Conservation (phyloP, 768 basidiomycete species). For the Hericium rajendrae region DNA sequence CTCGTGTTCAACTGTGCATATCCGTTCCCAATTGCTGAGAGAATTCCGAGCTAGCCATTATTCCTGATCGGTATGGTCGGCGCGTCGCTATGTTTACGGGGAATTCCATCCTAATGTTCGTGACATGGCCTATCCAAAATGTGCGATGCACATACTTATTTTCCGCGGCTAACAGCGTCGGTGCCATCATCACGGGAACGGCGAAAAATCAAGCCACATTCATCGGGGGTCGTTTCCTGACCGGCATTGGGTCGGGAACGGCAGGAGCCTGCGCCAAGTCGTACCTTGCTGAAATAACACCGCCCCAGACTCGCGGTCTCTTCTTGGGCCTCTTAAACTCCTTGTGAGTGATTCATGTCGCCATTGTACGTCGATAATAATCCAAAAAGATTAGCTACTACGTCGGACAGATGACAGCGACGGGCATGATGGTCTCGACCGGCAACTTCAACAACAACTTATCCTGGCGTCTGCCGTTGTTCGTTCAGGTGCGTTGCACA, state of each 20-base stretch:
- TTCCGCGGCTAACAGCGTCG: constrained; percentile 23
- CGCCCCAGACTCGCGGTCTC: constrained; percentile 37
- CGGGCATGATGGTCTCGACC: constrained; percentile 46
- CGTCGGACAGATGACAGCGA: constrained; percentile 44
- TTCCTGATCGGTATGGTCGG: constrained; percentile 41
- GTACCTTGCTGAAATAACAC: constrained; percentile 40
- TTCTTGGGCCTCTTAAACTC: constrained; percentile 45
- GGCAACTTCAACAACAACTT: constrained; percentile 31
- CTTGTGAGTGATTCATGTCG: constrained; percentile 25
- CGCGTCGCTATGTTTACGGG: constrained; percentile 41
- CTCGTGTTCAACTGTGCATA: not conserved
- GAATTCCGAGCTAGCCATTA: constrained; percentile 23
- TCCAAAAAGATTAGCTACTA: constrained; percentile 28
- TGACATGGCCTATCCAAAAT: constrained; percentile 1
- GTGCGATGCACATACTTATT: not conserved
- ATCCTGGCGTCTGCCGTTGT: constrained; percentile 43
- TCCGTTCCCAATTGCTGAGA: not conserved
- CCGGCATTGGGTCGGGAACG: constrained; percentile 37
- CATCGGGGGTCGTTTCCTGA: constrained; percentile 41
- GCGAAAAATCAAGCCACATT: constrained; percentile 30
- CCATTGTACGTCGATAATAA: not conserved
- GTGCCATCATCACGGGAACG: constrained; percentile 39
- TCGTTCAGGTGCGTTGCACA: constrained; percentile 29
- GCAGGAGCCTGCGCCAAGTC: constrained; percentile 42
- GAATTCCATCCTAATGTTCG: constrained; percentile 36